phyloP scores from a whole-genome alignment of 805 yeast genomes.

The Metschnikowia arizonensis region DNA sequence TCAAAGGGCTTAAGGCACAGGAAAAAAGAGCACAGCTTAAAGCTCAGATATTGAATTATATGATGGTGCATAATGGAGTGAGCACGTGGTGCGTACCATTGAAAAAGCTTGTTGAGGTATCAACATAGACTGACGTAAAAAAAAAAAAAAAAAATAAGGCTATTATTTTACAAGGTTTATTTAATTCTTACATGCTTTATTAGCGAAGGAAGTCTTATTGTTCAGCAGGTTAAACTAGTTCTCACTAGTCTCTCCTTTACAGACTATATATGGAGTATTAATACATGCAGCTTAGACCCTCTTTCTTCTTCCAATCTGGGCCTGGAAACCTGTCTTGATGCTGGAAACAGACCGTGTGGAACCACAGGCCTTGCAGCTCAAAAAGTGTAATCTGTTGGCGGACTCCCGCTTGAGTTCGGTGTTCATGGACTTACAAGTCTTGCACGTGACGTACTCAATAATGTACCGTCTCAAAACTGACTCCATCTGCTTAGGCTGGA shows the following conservation, averaged over 20 bases:
- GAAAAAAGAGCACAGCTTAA: slow-evolving; percentile 23
- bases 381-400: slow-evolving; percentile 92
- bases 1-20: slow-evolving; percentile 7
- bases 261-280: neutral
- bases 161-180: no score
- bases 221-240: neutral
- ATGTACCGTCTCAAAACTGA: slow-evolving; percentile 94
- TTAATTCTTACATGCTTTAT: no score
- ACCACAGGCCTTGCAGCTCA: slow-evolving; percentile 98
- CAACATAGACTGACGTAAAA: no score
- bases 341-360: slow-evolving; percentile 94
- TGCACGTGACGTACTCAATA: slow-evolving; percentile 95
- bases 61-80: slow-evolving; percentile 54
- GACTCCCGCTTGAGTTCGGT: slow-evolving; percentile 94
- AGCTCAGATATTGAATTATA: slow-evolving; percentile 44
- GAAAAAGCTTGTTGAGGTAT: slow-evolving; percentile 40
- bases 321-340: slow-evolving; percentile 99
- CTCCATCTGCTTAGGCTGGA: slow-evolving; percentile 96
- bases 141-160: no score
- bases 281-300: slow-evolving; percentile 32
- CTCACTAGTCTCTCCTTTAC: neutral
- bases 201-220: no score
- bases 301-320: slow-evolving; percentile 90
- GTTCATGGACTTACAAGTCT: slow-evolving; percentile 97
- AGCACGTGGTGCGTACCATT: slow-evolving; percentile 67